Evolutionary conservation across 108 stramenopile species (phyloP), one percentile per base, ranked within the genome.

Genomic region (Aurantiochytrium sp.): DNA sequence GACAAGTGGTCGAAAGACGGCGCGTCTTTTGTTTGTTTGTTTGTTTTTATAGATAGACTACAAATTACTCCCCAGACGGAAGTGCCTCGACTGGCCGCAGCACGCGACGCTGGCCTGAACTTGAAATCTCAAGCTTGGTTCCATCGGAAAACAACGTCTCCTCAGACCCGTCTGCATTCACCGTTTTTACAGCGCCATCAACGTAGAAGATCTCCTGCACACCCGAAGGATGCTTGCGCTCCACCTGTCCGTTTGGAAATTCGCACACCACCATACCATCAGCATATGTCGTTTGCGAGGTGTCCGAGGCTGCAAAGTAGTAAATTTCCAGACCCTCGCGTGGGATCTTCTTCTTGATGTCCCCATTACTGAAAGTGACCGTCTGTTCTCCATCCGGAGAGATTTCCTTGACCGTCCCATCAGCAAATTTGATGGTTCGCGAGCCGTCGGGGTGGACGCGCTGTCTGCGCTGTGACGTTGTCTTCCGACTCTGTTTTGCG

Each of bases 301-400:
- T 83, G 49, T 83, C 76, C 45, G 76, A 83, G n/a, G 25, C 51
- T 12, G 76, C 76, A 53, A 83, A 83, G 28, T 83, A 83, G 76
- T 83, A 83, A 0, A 83, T 53, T 35, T 83, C 76, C 12, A 83
- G 19, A 1, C 76, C 76, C 51, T 83, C 76, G 16, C 25, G 51
- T 0, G 76, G 76, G 23, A 83, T 47, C 10, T 35, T 6, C 51
- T 83, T 83, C 49, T 53, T 47, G 76, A 83, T 53, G 28, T 83
- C 76, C 10, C 76, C 76, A 1, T 83, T 83, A 19, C 14, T 12
- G n/a, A 83, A 83, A 25, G 49, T 83, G 10, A 83, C 28, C 49
- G 76, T 83, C 12, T 47, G 45, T 45, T 83, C 76, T 6, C 76
- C 76, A 23, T 47, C n/a, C 14, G 45, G n/a, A 12, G 6, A 18